Conservation (phyloP, 768 basidiomycete species). For the Hirschioporus abietinus region DNA sequence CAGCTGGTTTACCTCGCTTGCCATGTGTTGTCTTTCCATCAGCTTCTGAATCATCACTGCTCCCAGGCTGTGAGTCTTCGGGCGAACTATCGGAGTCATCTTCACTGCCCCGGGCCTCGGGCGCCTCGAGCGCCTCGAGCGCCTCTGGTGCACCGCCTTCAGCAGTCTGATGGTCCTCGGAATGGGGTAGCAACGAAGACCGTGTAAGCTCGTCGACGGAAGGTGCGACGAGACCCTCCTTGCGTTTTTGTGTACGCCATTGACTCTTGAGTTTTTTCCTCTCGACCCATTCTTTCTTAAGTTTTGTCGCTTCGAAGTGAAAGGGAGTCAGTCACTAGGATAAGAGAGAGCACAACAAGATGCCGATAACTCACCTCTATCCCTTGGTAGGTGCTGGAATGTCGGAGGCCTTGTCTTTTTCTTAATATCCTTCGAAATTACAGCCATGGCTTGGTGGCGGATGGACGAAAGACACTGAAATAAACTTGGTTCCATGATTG, state of each 20-base stretch:
- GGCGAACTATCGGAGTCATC: constrained; percentile 5
- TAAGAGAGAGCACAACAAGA: constrained; percentile 9
- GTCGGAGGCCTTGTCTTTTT: constrained; percentile 63
- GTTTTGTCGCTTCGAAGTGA: constrained; percentile 54
- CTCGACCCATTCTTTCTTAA: constrained; percentile 79
- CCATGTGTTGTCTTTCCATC: not conserved
- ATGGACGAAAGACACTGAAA: not conserved
- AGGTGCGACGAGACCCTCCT: constrained; percentile 29
- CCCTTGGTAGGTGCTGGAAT: constrained; percentile 60
- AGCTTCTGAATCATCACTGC: not conserved
- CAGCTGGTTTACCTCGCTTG: not conserved
- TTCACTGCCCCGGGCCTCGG: constrained; percentile 5
- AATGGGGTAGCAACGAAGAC: not conserved
- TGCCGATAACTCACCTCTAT: constrained; percentile 45
- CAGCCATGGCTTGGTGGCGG: not conserved
- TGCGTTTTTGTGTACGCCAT: constrained; percentile 70
- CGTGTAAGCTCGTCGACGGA: constrained; percentile 7
- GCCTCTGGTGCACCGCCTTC: constrained; percentile 9
- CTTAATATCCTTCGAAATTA: constrained; percentile 14
- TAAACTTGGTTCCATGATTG: not conserved
- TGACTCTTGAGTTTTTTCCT: constrained; percentile 70
- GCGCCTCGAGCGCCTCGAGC: constrained; percentile 6
- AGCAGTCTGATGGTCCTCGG: constrained; percentile 10
- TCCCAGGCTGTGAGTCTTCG: not conserved
- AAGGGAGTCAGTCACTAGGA: constrained; percentile 2